A percentile compares a stretch with the other conserved stretches of the same genome.
phyloP scores from a whole-genome alignment of 140 eudicot genomes.

The Anethum foeniculum region DNA sequence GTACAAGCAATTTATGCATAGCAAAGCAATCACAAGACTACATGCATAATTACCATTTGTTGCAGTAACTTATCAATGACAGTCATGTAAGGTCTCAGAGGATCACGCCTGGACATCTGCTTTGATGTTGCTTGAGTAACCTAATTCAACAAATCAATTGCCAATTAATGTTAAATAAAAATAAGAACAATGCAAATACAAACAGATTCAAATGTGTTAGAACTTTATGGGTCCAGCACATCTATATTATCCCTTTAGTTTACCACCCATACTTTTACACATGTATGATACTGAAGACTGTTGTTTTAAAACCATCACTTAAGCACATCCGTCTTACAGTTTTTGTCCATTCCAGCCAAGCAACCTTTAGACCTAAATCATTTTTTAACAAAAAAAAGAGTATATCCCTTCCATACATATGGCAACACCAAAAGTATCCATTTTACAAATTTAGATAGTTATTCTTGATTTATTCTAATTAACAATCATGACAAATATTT shows the following conservation, averaged over 20 bases:
- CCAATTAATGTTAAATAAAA: background rate
- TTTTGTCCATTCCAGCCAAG: background rate
- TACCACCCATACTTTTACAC: background rate
- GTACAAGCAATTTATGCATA: constrained; percentile 5
- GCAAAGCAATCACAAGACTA: background rate
- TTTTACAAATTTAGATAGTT: background rate
- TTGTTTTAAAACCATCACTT: background rate
- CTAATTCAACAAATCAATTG: constrained; percentile 29
- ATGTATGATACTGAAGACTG: background rate
- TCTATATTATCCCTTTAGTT: background rate
- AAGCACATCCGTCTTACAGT: background rate
- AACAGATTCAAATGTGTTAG: background rate
- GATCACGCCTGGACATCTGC: constrained; percentile 93
- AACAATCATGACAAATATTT: background rate
- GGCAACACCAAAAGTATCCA: background rate
- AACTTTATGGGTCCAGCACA: background rate
- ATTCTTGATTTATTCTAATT: background rate
- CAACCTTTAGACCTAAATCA: background rate
- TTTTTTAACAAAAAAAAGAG: background rate
- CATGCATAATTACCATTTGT: constrained; percentile 49
- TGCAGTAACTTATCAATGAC: constrained; percentile 62
- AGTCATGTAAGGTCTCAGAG: constrained; percentile 75
- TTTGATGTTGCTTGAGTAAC: constrained; percentile 95
- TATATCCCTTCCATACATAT: background rate
- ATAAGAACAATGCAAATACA: constrained; percentile 8